phyloP scores from a whole-genome alignment of 2,329 filamentous ascomycete species.

The Colletotrichum plurivorum region DNA sequence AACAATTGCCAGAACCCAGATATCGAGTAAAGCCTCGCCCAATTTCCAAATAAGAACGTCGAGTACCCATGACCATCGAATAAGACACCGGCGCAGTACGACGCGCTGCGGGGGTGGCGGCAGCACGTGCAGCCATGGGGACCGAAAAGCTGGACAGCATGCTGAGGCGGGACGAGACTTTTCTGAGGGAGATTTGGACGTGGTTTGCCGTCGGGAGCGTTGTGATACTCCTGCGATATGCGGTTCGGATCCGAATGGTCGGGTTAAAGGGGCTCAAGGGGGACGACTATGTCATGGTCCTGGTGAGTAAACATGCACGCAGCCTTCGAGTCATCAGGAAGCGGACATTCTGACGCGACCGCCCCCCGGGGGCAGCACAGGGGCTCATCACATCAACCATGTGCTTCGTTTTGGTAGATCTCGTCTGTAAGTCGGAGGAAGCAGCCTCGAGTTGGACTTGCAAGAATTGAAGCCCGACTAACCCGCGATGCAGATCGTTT shows the following conservation, averaged over 20 bases:
- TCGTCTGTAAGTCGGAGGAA: slow-evolving; percentile 46
- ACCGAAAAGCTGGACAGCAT: slow-evolving; percentile 13
- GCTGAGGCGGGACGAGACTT: slow-evolving; percentile 37
- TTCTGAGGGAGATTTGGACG: slow-evolving; percentile 49
- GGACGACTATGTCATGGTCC: slow-evolving; percentile 54
- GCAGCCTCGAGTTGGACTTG: too few relatives aligned
- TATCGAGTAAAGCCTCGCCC: too few relatives aligned
- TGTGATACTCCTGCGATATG: slow-evolving; percentile 51
- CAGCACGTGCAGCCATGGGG: slow-evolving; percentile 11
- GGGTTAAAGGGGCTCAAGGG: slow-evolving; percentile 53
- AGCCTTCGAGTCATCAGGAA: neutral
- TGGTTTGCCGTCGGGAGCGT: slow-evolving; percentile 50
- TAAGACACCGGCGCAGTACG: neutral
- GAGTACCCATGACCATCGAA: too few relatives aligned
- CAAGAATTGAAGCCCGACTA: neutral
- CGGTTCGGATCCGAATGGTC: slow-evolving; percentile 53
- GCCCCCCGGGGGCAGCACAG: neutral
- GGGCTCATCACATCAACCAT: slow-evolving; percentile 49
- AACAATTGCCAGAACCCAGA: too few relatives aligned
- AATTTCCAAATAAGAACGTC: too few relatives aligned
- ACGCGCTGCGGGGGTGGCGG: neutral
- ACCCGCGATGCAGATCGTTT: neutral
- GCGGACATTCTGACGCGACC: neutral
- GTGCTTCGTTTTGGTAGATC: slow-evolving; percentile 52
- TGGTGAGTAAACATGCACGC: slow-evolving; percentile 42